A percentile compares a stretch with the other conserved stretches of the same genome.
Conservation (phyloP, 192 early-diverging fungal genomes). For the Gorgonomyces haynaldii region DNA sequence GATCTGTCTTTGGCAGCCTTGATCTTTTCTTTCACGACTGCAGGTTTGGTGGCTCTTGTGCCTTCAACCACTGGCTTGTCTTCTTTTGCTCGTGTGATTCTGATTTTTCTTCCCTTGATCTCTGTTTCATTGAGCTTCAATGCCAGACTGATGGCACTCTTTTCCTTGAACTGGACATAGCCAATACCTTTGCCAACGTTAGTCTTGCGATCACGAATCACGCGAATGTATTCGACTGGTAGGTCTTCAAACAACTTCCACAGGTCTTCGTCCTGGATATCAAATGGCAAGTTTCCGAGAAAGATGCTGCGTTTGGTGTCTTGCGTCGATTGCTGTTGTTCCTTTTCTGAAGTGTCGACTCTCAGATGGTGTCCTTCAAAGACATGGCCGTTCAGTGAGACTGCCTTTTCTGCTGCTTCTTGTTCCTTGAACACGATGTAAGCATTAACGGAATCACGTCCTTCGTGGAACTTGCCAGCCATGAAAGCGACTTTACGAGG, state of each 20-base stretch:
- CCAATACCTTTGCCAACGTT: slow-evolving; percentile 91
- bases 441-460: slow-evolving; percentile 74
- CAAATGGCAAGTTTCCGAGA: slow-evolving; percentile 45
- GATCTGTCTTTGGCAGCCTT: slow-evolving; percentile 1
- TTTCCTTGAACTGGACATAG: slow-evolving; percentile 79
- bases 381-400: slow-evolving; percentile 61
- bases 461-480: slow-evolving; percentile 69
- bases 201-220: slow-evolving; percentile 68
- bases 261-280: slow-evolving; percentile 34
- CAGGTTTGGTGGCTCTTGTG: slow-evolving; percentile 39
- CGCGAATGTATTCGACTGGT: slow-evolving; percentile 65
- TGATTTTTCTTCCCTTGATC: slow-evolving; percentile 50
- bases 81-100: slow-evolving; percentile 20
- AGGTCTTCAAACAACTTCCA: slow-evolving; percentile 35
- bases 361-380: slow-evolving; percentile 83
- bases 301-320: slow-evolving; percentile 67
- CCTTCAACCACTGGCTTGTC: slow-evolving; percentile 29
- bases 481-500: slow-evolving; percentile 77
- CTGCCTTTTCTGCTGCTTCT: slow-evolving; percentile 49
- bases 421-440: slow-evolving; percentile 72
- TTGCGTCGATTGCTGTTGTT: slow-evolving; percentile 23
- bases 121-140: slow-evolving; percentile 65
- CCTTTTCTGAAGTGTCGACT: slow-evolving; percentile 44
- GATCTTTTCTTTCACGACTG: slow-evolving; percentile 5
- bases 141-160: slow-evolving; percentile 61